Evolutionary conservation across 805 yeast species (phyloP).

Genomic region (Yamadazyma sp.): DNA sequence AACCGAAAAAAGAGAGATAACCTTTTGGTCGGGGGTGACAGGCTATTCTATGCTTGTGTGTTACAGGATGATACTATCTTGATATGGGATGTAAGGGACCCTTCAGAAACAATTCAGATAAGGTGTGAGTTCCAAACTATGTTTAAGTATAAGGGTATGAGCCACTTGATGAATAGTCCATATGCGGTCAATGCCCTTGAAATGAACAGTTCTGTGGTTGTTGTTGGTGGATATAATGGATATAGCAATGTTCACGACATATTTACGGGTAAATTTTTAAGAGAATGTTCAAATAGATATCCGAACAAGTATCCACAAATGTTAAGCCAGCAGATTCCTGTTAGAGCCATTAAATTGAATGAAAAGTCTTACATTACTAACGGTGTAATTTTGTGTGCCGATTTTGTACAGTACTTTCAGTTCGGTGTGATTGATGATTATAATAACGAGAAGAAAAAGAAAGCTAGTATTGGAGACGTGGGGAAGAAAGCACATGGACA

Average conservation of each 20-base stretch:
- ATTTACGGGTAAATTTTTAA: conserved; percentile 40
- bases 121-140: conserved; percentile 22
- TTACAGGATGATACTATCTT: conserved; percentile 42
- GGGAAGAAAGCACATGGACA: conserved; percentile 21
- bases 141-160: conserved; percentile 18
- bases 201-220: conserved; percentile 32
- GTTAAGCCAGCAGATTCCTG: conserved; percentile 25
- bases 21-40: conserved; percentile 40
- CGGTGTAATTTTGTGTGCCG: conserved; percentile 44
- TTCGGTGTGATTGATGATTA: conserved; percentile 37
- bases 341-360: conserved; percentile 26
- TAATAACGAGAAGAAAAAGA: conserved; percentile 11
- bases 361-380: conserved; percentile 24
- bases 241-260: conserved; percentile 41
- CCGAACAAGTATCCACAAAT: conserved; percentile 25
- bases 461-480: conserved; percentile 20
- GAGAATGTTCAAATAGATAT: conserved; percentile 32
- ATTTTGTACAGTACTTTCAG: conserved; percentile 46
- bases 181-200: conserved; percentile 26
- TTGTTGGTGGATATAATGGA: conserved; percentile 46
- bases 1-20: conserved; percentile 17
- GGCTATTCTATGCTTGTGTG: conserved; percentile 37
- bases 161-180: conserved; percentile 12
- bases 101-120: conserved; percentile 16
- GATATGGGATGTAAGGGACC: conserved; percentile 43